A percentile compares a stretch with the other conserved stretches of the same genome.
Conservation (phyloP, 306 rosid species). For the Abrus pulchellus region DNA sequence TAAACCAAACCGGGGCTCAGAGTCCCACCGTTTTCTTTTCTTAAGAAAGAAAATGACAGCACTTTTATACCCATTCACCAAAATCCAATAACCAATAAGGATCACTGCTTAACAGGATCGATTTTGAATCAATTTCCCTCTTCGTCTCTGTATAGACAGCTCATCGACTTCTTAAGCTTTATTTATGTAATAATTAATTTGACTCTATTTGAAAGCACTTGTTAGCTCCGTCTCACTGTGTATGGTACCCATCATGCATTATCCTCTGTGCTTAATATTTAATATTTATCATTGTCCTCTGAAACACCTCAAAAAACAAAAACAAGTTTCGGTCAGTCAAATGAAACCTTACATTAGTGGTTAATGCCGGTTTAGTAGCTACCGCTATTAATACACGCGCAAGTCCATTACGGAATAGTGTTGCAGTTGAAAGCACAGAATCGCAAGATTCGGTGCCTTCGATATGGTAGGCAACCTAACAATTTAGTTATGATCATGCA, state of each 20-base stretch:
- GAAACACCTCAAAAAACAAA: neutral
- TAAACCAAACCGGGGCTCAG: neutral
- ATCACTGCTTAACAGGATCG: neutral
- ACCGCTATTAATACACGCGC: neutral
- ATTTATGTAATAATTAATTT: neutral
- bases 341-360: constrained; percentile 8
- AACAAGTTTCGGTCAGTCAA: neutral
- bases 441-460: neutral
- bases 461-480: constrained; percentile 45
- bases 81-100: neutral
- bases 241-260: neutral
- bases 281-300: neutral
- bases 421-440: constrained; percentile 24
- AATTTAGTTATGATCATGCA: neutral
- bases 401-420: neutral
- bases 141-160: neutral
- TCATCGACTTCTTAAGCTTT: constrained; percentile 1
- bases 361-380: constrained; percentile 10
- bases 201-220: neutral
- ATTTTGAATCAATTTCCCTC: neutral
- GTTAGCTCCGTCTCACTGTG: neutral
- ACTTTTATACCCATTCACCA: neutral
- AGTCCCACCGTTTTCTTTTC: neutral
- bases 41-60: neutral
- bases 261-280: neutral